Evolutionary conservation across 2,329 filamentous ascomycete genomes (phyloP).

Genomic region (Paecilomyces formosus): DNA sequence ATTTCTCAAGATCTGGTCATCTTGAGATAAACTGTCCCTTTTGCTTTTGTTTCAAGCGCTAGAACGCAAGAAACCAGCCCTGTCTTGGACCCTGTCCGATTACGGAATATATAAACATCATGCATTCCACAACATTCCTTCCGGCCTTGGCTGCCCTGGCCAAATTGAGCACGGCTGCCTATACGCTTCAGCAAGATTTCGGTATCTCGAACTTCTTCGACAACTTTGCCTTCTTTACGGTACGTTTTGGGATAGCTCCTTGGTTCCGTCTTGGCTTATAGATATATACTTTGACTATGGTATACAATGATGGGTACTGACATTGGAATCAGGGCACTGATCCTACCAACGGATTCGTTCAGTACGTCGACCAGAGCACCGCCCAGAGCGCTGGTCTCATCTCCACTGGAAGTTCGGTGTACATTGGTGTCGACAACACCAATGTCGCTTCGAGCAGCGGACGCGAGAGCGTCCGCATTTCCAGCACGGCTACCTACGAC

Average conservation of each 20-base stretch:
- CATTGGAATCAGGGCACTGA: constrained; percentile 40
- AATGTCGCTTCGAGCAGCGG: constrained; percentile 51
- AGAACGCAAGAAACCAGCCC: not conserved
- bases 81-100: not conserved
- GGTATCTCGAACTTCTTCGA: constrained; percentile 14
- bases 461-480: constrained; percentile 63
- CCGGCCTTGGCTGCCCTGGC: constrained; percentile 21
- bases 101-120: constrained; percentile 5
- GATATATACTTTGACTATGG: not conserved
- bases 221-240: constrained; percentile 39
- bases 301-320: not conserved
- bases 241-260: constrained; percentile 14
- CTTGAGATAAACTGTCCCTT: not conserved
- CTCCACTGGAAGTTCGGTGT: constrained; percentile 50
- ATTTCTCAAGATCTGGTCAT: not conserved
- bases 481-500: constrained; percentile 56
- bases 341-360: constrained; percentile 68
- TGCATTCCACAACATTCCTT: constrained; percentile 22
- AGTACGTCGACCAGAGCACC: constrained; percentile 54
- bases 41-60: not conserved
- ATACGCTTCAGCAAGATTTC: constrained; percentile 44
- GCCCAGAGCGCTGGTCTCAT: constrained; percentile 55
- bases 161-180: constrained; percentile 25
- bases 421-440: constrained; percentile 61
- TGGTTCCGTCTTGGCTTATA: not conserved